Evolutionary conservation across 2,329 filamentous ascomycete species (phyloP).

Genomic region (Trichoderma simmonsii): DNA sequence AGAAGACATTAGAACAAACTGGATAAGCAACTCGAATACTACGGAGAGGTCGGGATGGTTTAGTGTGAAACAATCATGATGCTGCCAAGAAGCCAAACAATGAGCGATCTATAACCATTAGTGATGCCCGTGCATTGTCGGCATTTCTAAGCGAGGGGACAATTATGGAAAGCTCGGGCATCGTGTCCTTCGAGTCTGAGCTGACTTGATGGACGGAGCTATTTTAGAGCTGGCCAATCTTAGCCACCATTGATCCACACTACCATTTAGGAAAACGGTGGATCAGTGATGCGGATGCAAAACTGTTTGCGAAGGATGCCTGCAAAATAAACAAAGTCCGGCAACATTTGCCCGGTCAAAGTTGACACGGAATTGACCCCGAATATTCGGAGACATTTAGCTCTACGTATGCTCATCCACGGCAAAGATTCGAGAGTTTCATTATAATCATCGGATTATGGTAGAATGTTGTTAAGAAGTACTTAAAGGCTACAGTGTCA

Average conservation of each 20-base stretch:
- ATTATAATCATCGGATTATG: not conserved
- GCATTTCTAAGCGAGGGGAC: no score
- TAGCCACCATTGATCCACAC: not conserved
- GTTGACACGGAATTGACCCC: not conserved
- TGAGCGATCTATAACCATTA: no score
- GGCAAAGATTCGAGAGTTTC: not conserved
- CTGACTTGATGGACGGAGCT: not conserved
- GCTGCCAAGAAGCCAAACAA: no score
- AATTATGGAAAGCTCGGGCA: no score
- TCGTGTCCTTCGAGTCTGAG: no score
- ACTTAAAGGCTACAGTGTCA: not conserved
- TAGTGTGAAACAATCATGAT: no score
- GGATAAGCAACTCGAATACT: not conserved
- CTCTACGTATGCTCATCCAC: not conserved
- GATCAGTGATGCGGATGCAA: not conserved
- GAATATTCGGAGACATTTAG: not conserved
- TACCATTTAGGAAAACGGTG: not conserved
- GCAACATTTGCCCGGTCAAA: not conserved
- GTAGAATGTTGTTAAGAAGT: not conserved
- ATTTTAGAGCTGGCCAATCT: not conserved
- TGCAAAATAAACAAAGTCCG: not conserved
- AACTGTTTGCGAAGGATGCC: not conserved
- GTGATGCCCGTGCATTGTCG: no score
- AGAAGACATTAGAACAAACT: not conserved
- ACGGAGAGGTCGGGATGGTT: no score